Conservation (phyloP, 1,284 basidiomycete genomes). For the Apiotrichum porosum region DNA sequence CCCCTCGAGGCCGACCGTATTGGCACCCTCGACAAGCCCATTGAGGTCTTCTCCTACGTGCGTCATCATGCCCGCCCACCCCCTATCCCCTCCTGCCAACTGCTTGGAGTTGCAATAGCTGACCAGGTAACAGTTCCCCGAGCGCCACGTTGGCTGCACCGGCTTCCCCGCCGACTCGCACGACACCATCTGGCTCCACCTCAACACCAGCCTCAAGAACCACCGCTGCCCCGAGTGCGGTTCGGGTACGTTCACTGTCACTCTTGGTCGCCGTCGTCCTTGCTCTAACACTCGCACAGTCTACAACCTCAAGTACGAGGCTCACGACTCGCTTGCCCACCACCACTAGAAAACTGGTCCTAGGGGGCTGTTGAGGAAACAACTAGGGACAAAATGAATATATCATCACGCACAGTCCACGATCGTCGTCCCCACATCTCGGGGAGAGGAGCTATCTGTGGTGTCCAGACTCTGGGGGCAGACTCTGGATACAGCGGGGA, state of each 20-base stretch:
- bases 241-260: constrained; percentile 32
- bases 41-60: constrained; percentile 82
- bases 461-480: too few relatives aligned
- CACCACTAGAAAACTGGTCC: constrained; percentile 32
- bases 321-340: constrained; percentile 25
- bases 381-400: constrained; percentile 20
- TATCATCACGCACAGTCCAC: constrained; percentile 2
- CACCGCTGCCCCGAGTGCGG: constrained; percentile 87
- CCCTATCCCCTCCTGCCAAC: not conserved
- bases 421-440: too few relatives aligned
- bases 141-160: constrained; percentile 84
- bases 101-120: constrained; percentile 2
- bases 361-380: constrained; percentile 2
- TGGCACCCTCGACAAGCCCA: constrained; percentile 82
- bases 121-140: constrained; percentile 57
- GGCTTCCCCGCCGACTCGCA: constrained; percentile 88
- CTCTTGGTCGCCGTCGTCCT: not conserved
- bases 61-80: constrained; percentile 44
- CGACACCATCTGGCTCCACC: constrained; percentile 77
- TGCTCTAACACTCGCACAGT: constrained; percentile 27
- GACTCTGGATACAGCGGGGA: too few relatives aligned
- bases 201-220: constrained; percentile 58
- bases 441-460: too few relatives aligned
- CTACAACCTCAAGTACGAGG: constrained; percentile 48
- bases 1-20: constrained; percentile 80